Evolutionary conservation across 2,329 filamentous ascomycete species (phyloP), one percentile per base, ranked within the genome.

Genomic region (Phaeophleospora eucalypticola): DNA sequence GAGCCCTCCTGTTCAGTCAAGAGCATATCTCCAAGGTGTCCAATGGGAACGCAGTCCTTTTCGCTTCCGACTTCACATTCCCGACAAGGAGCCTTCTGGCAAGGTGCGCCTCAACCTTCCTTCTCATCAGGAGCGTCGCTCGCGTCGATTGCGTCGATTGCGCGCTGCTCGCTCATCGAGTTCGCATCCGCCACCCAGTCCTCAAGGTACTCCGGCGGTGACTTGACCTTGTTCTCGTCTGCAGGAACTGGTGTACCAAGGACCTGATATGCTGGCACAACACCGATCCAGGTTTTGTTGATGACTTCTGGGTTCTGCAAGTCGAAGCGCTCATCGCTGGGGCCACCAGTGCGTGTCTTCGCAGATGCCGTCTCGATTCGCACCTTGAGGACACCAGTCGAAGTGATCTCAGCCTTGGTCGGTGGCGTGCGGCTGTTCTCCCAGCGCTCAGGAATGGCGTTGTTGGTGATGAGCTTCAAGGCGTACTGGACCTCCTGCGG

Each of bases 401-500:
- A 82, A 49, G 81, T 80, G 74, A 93, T 78, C 73, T 95, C 89
- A 9, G 82, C 80, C 38, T 74, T 74, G 36, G 82, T 85, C 1
- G 87, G 87, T 3, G 87, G 87, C 4, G 82, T 71, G 3, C 89
- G 79, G 14, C 80, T 80, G 60, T 85, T 74, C 15, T 75, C 71
- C 82, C 86, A 95, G 4, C 88, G 80, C 10, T 75, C 72, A 0
- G 81, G 75, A 2, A 91, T 76, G 10, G 91, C 81, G 32, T 78
- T 76, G 65, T 95, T 78, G 2, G 88, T 94, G 63, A 95, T 84
- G 47, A 86, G 71, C 58, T 83, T 71, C 81, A 95, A 85, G 6
- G 87, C 88, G 70, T 80, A 93, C 4, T 87, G 64, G 63, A 87
- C 87, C 71, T 95, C 89, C 2, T 76, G 78, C 4, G 91, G 84